A percentile compares a stretch with the other conserved stretches of the same genome.
Evolutionary conservation across 352 stramenopile genomes (phyloP).

Genomic region (Globisporangium paddicum): DNA sequence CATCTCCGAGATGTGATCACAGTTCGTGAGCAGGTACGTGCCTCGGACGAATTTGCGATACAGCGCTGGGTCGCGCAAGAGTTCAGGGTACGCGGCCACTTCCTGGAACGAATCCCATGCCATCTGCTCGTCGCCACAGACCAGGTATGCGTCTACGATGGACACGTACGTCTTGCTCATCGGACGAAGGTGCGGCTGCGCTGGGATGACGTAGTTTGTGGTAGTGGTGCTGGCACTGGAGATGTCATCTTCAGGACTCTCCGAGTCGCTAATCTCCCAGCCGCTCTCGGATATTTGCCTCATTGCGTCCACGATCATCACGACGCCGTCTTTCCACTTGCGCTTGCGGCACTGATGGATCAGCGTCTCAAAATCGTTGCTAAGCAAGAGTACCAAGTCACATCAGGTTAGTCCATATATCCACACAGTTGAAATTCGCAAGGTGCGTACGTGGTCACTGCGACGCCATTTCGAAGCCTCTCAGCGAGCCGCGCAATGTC

Average conservation of each 20-base stretch:
- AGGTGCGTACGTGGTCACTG: conserved; percentile 43
- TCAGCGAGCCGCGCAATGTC: conserved; percentile 59
- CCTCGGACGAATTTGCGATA: conserved; percentile 76
- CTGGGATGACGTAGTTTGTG: conserved; percentile 15
- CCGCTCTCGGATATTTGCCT: conserved; percentile 35
- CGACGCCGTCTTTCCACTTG: conserved; percentile 75
- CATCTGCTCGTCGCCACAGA: conserved; percentile 46
- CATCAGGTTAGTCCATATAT: neutral
- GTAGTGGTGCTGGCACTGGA: neutral
- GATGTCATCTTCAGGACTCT: neutral
- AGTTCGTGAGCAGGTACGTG: conserved; percentile 56
- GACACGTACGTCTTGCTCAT: conserved; percentile 66
- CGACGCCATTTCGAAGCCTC: conserved; percentile 34
- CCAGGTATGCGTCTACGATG: conserved; percentile 75
- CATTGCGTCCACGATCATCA: conserved; percentile 58
- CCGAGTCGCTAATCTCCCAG: conserved; percentile 20
- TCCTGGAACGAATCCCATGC: conserved; percentile 57
- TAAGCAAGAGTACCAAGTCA: conserved; percentile 11
- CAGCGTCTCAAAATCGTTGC: conserved; percentile 77
- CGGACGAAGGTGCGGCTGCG: conserved; percentile 52
- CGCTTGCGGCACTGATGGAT: conserved; percentile 80
- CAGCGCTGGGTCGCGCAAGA: conserved; percentile 37
- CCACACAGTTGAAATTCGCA: neutral
- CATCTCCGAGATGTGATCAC: conserved; percentile 52
- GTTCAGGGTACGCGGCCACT: conserved; percentile 30